Evolutionary conservation across 139 green algal species (phyloP), one percentile per base, ranked within the genome.

Genomic region (Chlamydomonas sphaeroides): DNA sequence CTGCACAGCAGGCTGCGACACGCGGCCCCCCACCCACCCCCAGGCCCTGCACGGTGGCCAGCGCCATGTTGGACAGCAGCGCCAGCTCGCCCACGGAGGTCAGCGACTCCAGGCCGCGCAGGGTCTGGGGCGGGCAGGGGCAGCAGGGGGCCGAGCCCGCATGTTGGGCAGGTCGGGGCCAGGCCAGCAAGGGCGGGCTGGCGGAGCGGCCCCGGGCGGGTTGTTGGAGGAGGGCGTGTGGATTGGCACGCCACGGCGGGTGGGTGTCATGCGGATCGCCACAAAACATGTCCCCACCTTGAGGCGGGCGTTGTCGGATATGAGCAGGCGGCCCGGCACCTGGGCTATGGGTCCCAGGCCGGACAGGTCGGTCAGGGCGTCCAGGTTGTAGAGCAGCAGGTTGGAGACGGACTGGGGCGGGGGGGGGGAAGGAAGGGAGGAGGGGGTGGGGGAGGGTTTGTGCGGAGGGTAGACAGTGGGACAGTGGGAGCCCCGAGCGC

Each of bases 371-470:
- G 10, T 36, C 7, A 82, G 75, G 6, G 45, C 75, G 62, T 82
- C 75, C 42, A 82, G 45, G 75, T 82, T 82, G 75, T 82, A 82
- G 25, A 82, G 2, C 30, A 82, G 75, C 61, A 82, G 62, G 63
- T 49, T 65, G 42, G 62, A 10, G 25, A 42, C 75, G 33, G 61
- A 51, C 75, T 82, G 75, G 7, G n/a, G n/a, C n/a, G 72, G 72
- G 51, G 33, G 53, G 53, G 10, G 45, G n/a, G 56, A 25, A 62
- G n/a, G 56, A 25, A 28, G 51, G 51, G 4, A 61, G 51, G 20
- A 62, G 21, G 26, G 45, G 68, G 45, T 8, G 28, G 68, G 67
- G 61, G n/a, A 18, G n/a, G 28, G n/a, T 15, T 5, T 20, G 61
- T 7, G 39, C 6, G 61, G n/a, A 28, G 18, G 28, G 61, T 7